A percentile compares a stretch with the other conserved stretches of the same genome.
Conservation (phyloP, 1,284 basidiomycete species). For the Ganoderma resinaceum region DNA sequence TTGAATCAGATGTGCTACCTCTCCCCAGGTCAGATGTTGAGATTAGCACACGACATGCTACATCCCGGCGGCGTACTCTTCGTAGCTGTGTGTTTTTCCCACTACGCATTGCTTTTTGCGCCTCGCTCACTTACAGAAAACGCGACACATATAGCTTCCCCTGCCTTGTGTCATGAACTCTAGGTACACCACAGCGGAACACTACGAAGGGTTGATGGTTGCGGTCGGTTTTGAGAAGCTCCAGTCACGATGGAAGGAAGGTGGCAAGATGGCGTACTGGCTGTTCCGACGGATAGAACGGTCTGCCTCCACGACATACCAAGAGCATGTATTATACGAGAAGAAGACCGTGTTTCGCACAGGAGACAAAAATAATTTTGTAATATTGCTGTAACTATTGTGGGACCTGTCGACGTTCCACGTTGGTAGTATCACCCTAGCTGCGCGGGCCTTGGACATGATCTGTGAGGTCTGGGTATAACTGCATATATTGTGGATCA, state of each 20-base stretch:
- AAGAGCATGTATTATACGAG: constrained; percentile 42
- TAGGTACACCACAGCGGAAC: constrained; percentile 73
- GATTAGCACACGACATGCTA: constrained; percentile 68
- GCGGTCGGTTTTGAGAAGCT: constrained; percentile 70
- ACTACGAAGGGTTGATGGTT: constrained; percentile 64
- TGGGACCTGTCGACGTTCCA: no score
- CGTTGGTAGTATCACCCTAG: no score
- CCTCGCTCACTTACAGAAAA: background rate
- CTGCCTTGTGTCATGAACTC: constrained; percentile 85
- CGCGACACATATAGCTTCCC: constrained; percentile 62
- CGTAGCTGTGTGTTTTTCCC: constrained; percentile 62
- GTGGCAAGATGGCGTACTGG: constrained; percentile 83
- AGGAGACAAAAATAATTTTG: constrained; percentile 85
- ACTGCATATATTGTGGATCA: background rate
- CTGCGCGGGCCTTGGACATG: background rate
- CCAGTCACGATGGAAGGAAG: constrained; percentile 64
- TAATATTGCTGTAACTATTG: constrained; percentile 52
- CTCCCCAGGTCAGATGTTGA: constrained; percentile 75
- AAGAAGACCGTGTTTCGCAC: constrained; percentile 68
- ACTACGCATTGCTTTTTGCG: background rate
- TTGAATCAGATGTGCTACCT: background rate
- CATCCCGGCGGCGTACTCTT: constrained; percentile 67
- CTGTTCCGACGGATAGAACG: constrained; percentile 58
- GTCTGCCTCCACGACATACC: constrained; percentile 22
- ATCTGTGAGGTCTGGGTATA: background rate